Base-by-base conservation (phyloP, 352 stramenopile genomes). In the Phytophthora brassicae region DNA sequence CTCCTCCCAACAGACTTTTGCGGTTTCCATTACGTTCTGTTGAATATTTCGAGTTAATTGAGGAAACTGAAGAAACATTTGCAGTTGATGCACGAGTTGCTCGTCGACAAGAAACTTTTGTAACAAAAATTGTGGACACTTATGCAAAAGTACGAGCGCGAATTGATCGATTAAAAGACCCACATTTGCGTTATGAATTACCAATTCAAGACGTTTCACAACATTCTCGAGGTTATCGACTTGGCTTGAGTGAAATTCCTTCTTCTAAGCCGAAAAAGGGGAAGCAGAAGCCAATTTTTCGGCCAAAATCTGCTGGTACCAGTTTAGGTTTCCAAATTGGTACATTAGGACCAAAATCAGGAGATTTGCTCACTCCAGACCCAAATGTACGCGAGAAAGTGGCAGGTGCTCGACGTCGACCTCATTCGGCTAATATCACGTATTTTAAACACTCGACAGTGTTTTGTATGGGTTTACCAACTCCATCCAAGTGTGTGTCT, bases 371-470 rank as follows among this genome's bases (percentile, higher is more conserved):
- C 13, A 29, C 19, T 0, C 24, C 38, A 29, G 51, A 60, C 8
- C 19, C 20, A 1, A 53, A 54, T 17, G 50, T 33, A 46, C 48
- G 48, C n/a, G 54, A 43, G n/a, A 76, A 77, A 56, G 75, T 90
- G 9, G 78, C 76, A 23, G 80, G 78, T 5, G 80, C 80, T 0
- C 78, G 66, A 53, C 72, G 69, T 3, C 56, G 80, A 33, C 80
- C 78, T 14, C 64, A 77, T 42, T 88, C 80, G 2, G 80, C 80
- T 2, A 87, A 59, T n/a, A 64, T 90, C 41, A 66, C 65, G 26
- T 88, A 78, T 50, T 56, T 90, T 16, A 66, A 68, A 24, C 63
- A 74, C 47, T 79, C 80, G 13, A 90, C 80, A 4, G 66, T 90
- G 0, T 90, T 74, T 51, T 82, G 77, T 47, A 72, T 85, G 46